Conservation (phyloP, 441 rosid species). For the Kokia cookei region DNA sequence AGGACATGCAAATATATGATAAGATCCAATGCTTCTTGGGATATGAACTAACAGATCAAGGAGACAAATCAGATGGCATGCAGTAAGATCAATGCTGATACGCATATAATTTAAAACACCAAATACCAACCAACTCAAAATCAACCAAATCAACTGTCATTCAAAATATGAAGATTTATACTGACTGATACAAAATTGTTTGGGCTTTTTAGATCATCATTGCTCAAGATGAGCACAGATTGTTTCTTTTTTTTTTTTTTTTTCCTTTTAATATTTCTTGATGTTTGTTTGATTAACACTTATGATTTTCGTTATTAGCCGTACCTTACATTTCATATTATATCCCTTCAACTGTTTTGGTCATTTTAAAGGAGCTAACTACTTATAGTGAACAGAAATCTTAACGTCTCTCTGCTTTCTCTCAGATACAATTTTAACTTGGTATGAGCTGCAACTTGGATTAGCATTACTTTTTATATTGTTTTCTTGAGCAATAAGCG, state of each 20-base stretch:
- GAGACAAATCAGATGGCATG: conserved; percentile 29
- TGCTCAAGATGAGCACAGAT: neutral
- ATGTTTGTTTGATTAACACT: neutral
- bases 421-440: neutral
- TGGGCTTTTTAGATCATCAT: neutral
- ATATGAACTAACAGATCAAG: conserved; percentile 18
- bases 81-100: conserved; percentile 22
- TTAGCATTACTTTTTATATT: neutral
- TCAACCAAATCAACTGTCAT: neutral
- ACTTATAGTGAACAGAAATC: neutral
- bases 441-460: neutral
- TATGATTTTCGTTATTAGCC: neutral
- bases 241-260: neutral
- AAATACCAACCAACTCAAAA: neutral
- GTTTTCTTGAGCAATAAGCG: neutral
- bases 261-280: neutral
- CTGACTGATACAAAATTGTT: neutral
- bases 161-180: conserved; percentile 2
- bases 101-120: conserved; percentile 3
- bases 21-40: conserved; percentile 30
- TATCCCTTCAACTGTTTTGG: too few relatives aligned
- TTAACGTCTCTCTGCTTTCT: neutral
- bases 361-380: neutral
- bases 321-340: neutral
- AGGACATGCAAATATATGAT: conserved; percentile 52